A percentile compares a stretch with the other conserved stretches of the same genome.
Conservation (phyloP, 345 rosid species). For the Acer negundo region DNA sequence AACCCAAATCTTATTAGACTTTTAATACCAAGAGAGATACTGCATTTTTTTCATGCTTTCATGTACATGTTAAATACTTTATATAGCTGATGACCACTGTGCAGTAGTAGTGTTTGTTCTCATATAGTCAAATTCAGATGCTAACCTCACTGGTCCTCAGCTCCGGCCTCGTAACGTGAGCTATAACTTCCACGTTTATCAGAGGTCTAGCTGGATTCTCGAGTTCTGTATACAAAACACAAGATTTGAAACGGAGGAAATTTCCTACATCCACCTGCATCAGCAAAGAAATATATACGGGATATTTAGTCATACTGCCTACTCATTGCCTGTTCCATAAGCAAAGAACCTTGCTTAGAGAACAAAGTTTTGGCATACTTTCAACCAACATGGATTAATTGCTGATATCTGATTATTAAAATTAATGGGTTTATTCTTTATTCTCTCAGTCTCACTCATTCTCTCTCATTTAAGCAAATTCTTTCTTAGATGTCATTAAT, state of each 20-base stretch:
- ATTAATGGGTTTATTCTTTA: neutral
- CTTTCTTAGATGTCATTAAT: neutral
- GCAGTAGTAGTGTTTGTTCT: neutral
- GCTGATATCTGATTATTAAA: neutral
- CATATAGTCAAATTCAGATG: neutral
- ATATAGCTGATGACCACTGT: neutral
- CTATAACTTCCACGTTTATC: slow-evolving; percentile 77
- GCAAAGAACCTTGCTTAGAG: neutral
- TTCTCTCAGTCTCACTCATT: neutral
- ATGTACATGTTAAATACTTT: neutral
- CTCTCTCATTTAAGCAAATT: neutral
- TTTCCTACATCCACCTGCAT: slow-evolving; percentile 84
- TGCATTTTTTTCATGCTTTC: neutral
- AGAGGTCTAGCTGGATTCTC: slow-evolving; percentile 54
- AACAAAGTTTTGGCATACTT: neutral
- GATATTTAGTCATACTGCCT: neutral
- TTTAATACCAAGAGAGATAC: neutral
- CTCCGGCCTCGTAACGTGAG: slow-evolving; percentile 82
- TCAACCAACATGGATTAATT: neutral
- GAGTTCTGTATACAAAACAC: slow-evolving; percentile 71
- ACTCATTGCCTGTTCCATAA: neutral
- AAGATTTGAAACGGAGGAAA: slow-evolving; percentile 85
- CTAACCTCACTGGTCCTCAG: slow-evolving; percentile 74
- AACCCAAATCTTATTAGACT: too few species aligned
- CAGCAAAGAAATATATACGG: neutral